Percentiles rank a stretch among this genome's conserved stretches.
Evolutionary conservation across 2,329 filamentous ascomycete genomes (phyloP).

Genomic region (Stenocarpella maydis): DNA sequence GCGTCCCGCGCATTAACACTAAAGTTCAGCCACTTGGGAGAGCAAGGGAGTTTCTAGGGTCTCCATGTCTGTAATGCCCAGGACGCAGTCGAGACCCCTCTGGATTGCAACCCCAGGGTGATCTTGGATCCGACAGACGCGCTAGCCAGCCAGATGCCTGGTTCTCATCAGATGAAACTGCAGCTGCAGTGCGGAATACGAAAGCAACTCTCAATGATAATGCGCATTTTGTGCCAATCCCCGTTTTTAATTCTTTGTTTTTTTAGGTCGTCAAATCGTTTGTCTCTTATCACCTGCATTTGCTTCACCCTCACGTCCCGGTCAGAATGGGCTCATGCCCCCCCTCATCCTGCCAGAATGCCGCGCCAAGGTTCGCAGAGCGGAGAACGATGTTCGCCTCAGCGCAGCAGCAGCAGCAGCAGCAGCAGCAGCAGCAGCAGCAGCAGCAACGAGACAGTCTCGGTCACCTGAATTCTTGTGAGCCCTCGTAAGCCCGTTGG

Average conservation of each 20-base stretch:
- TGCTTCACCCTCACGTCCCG: constrained; percentile 11
- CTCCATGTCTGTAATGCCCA: constrained; percentile 9
- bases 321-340: constrained; percentile 9
- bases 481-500: neutral
- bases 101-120: constrained; percentile 12
- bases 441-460: neutral
- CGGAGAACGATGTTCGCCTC: neutral
- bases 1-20: constrained; percentile 24
- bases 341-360: constrained; percentile 5
- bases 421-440: neutral
- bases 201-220: constrained; percentile 4
- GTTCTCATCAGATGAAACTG: constrained; percentile 20
- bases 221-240: neutral
- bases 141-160: constrained; percentile 24
- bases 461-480: neutral
- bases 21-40: neutral
- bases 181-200: constrained; percentile 24
- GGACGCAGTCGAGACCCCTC: neutral
- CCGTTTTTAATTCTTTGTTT: neutral
- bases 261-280: neutral
- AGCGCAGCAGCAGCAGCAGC: neutral
- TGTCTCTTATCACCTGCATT: constrained; percentile 25
- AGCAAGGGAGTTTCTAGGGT: neutral
- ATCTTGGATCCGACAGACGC: constrained; percentile 21
- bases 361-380: neutral